Percentiles rank a stretch among this genome's conserved stretches.
Evolutionary conservation across 805 yeast species (phyloP).

Genomic region (Kockiozyma suomiensis): DNA sequence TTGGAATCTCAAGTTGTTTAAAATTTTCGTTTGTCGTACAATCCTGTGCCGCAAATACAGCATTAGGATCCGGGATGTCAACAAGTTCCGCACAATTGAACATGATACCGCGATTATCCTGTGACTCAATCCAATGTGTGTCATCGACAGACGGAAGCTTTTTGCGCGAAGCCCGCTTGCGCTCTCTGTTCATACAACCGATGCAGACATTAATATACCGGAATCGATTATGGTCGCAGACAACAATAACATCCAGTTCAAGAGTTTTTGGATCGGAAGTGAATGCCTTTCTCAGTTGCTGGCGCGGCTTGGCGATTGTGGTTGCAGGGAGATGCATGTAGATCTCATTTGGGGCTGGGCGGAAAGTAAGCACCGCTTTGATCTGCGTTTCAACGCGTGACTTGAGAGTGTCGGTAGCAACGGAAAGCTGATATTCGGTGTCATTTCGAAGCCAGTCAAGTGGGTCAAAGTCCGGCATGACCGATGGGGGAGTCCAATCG

Average conservation of each 20-base stretch:
- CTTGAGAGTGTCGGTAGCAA: constrained; percentile 70
- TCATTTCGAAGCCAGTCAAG: constrained; percentile 39
- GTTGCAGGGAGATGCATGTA: constrained; percentile 82
- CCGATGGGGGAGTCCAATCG: constrained; percentile 29
- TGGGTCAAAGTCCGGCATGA: constrained; percentile 31
- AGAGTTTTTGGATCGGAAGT: constrained; percentile 38
- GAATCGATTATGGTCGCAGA: constrained; percentile 51
- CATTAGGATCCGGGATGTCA: constrained; percentile 51
- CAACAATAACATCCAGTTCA: constrained; percentile 75
- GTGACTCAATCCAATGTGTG: constrained; percentile 75
- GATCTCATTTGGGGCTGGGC: constrained; percentile 76
- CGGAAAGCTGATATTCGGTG: constrained; percentile 32
- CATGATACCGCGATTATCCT: constrained; percentile 79
- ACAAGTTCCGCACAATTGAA: constrained; percentile 90
- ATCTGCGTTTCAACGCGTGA: constrained; percentile 97
- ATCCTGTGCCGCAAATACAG: neutral
- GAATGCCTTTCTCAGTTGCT: constrained; percentile 55
- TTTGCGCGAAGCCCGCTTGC: constrained; percentile 90
- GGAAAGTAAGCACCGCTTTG: constrained; percentile 65
- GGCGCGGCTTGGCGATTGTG: constrained; percentile 82
- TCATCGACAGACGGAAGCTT: constrained; percentile 77
- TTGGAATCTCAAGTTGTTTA: constrained; percentile 52
- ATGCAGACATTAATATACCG: constrained; percentile 76
- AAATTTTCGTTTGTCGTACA: constrained; percentile 31
- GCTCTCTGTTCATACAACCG: constrained; percentile 89